Conservation (phyloP, 768 basidiomycete genomes). For the Kwoniella dejecticola region DNA sequence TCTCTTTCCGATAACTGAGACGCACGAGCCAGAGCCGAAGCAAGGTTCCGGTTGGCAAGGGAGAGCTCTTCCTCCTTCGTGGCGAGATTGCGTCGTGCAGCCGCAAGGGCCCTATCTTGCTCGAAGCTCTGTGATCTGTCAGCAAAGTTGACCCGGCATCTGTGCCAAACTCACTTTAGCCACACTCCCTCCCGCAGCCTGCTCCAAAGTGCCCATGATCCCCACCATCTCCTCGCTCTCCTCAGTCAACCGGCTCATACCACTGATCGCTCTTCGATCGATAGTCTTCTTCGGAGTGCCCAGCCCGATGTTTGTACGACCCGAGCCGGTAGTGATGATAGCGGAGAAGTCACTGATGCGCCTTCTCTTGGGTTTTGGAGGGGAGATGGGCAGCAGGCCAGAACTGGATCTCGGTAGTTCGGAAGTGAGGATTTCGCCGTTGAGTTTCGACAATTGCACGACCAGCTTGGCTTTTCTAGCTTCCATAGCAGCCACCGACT, state of each 20-base stretch:
- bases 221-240: constrained; percentile 31
- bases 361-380: constrained; percentile 41
- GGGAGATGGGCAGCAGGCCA: constrained; percentile 25
- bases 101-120: constrained; percentile 34
- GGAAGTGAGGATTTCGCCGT: constrained; percentile 50
- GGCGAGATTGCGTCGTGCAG: constrained; percentile 31
- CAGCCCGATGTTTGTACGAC: constrained; percentile 30
- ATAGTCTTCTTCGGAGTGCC: constrained; percentile 25
- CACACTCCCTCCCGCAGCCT: constrained; percentile 1
- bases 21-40: constrained; percentile 15
- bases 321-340: constrained; percentile 9
- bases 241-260: constrained; percentile 37
- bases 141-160: no score
- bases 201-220: constrained; percentile 25
- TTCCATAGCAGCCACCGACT: constrained; percentile 50
- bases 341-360: constrained; percentile 52
- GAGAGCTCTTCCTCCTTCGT: constrained; percentile 37
- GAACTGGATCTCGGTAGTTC: constrained; percentile 34
- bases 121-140: constrained; percentile 48
- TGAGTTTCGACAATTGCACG: constrained; percentile 48
- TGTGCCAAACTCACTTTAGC: constrained; percentile 14
- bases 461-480: constrained; percentile 42
- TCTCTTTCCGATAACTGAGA: constrained; percentile 12
- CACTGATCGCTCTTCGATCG: constrained; percentile 49
- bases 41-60: constrained; percentile 19